Evolutionary conservation across 1,284 basidiomycete genomes (phyloP).

Genomic region (Volvariella surrecta): DNA sequence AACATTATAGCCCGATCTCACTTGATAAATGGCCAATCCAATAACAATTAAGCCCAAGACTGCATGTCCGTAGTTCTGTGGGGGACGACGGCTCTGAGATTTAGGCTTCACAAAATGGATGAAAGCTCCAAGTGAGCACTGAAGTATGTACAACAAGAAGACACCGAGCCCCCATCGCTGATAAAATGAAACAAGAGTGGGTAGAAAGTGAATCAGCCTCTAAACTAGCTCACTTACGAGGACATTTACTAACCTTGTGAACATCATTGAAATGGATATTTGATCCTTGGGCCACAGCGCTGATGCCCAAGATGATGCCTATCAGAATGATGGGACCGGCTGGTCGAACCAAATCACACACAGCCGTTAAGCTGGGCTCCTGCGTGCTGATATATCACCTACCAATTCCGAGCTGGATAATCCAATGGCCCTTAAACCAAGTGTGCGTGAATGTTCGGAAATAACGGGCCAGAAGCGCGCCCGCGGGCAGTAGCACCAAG

Average conservation of each 20-base stretch:
- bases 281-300: not conserved
- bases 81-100: conserved; percentile 30
- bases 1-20: conserved; percentile 15
- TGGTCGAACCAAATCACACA: not conserved
- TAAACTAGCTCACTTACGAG: no score
- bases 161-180: conserved; percentile 49
- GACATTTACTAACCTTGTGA: conserved; percentile 35
- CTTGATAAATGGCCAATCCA: conserved; percentile 38
- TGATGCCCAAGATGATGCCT: not conserved
- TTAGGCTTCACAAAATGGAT: conserved; percentile 34
- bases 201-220: not conserved
- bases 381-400: not conserved
- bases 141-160: conserved; percentile 43
- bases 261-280: conserved; percentile 34
- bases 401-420: conserved; percentile 7
- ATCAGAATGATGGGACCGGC: not conserved
- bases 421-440: conserved; percentile 54
- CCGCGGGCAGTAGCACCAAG: conserved; percentile 50
- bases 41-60: conserved; percentile 36
- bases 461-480: conserved; percentile 53
- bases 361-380: not conserved
- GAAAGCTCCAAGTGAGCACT: conserved; percentile 46
- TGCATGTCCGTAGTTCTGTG: conserved; percentile 41
- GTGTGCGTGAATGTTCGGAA: conserved; percentile 42
- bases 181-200: conserved; percentile 6